Percentiles rank a stretch among this genome's conserved stretches.
Conservation (phyloP, 2,329 filamentous ascomycete genomes). For the Fusarium sp. region DNA sequence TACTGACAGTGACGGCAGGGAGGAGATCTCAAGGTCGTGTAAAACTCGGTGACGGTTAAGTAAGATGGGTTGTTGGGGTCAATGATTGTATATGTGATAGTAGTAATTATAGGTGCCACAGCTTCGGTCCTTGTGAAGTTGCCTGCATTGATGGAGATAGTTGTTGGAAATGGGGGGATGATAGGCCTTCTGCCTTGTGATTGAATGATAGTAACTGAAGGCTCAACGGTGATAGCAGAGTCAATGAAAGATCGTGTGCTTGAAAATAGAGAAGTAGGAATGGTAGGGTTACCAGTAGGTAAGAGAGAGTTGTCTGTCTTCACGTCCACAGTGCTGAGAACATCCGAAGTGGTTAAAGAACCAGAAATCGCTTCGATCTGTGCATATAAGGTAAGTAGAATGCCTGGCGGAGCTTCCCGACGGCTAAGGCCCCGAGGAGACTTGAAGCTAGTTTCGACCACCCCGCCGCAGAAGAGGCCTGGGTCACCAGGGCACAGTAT, state of each 20-base stretch:
- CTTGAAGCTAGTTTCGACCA: not conserved
- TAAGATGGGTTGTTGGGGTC: not conserved
- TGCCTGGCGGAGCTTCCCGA: conserved; percentile 17
- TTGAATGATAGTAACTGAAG: not conserved
- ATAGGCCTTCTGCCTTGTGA: not conserved
- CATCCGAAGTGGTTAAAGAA: not conserved
- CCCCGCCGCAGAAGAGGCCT: conserved; percentile 28
- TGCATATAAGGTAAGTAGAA: conserved; percentile 28
- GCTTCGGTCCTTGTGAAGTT: not conserved
- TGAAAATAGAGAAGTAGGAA: not conserved
- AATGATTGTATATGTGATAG: not conserved
- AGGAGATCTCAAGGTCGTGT: not conserved
- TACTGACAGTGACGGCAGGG: conserved; percentile 16
- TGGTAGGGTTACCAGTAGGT: not conserved
- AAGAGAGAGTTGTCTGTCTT: not conserved
- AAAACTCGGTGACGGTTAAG: not conserved
- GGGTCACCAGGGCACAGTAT: conserved; percentile 28
- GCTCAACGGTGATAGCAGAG: not conserved
- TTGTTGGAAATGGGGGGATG: not conserved
- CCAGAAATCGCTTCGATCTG: not conserved
- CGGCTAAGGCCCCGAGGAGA: not conserved
- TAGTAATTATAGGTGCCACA: not conserved
- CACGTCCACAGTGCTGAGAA: not conserved
- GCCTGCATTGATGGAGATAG: not conserved
- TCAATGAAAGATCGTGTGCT: not conserved